phyloP scores from a whole-genome alignment of 75 land plant species.

The Chamaecyparis obtusa region DNA sequence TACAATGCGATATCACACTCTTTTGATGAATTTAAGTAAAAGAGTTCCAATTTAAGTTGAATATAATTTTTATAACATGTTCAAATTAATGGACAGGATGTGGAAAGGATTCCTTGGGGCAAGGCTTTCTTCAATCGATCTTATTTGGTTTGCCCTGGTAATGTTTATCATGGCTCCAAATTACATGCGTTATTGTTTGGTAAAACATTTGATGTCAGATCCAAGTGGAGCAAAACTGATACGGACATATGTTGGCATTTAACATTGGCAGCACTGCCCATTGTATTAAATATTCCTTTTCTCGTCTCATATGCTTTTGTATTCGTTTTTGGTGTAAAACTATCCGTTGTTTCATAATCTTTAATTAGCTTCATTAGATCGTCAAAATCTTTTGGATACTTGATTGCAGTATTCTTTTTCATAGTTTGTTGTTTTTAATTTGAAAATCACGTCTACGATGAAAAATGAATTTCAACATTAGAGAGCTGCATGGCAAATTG shows the following conservation, averaged over 20 bases:
- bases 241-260: conserved; percentile 60
- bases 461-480: not conserved
- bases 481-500: not conserved
- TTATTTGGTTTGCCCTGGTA: conserved; percentile 80
- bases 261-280: not conserved
- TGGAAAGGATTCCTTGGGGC: conserved; percentile 95
- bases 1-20: no score
- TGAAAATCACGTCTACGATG: not conserved
- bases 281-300: not conserved
- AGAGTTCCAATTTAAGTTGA: not conserved
- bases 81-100: conserved; percentile 54
- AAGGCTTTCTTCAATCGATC: conserved; percentile 84
- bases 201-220: conserved; percentile 81
- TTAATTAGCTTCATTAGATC: not conserved
- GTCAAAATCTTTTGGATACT: not conserved
- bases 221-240: conserved; percentile 87
- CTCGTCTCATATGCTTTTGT: not conserved
- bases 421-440: not conserved
- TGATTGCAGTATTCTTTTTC: not conserved
- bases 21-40: not conserved
- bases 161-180: conserved; percentile 94
- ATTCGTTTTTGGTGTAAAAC: not conserved
- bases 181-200: conserved; percentile 60
- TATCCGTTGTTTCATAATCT: not conserved
- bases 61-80: not conserved